A percentile compares a stretch with the other conserved stretches of the same genome.
Evolutionary conservation across 192 early-diverging fungal genomes (phyloP).

Genomic region (Gonapodya prolifera): DNA sequence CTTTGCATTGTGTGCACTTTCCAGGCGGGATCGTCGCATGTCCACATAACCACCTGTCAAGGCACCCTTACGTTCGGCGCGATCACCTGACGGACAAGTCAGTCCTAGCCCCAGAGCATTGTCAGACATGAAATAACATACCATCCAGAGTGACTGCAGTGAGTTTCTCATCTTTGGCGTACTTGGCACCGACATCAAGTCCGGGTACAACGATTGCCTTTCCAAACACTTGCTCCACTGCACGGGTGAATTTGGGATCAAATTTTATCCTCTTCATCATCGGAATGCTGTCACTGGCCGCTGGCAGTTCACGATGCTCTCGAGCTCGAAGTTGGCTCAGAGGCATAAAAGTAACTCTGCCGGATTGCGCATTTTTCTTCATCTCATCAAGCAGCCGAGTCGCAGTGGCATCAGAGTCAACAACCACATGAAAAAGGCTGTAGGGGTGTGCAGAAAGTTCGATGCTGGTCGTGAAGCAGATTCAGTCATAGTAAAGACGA

Average conservation of each 20-base stretch:
- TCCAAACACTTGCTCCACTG: constrained; percentile 87
- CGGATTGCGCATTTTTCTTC: constrained; percentile 40
- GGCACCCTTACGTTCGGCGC: constrained; percentile 83
- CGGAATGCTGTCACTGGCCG: constrained; percentile 59
- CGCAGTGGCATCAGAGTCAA: constrained; percentile 87
- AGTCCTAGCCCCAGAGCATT: background rate
- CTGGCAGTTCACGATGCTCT: constrained; percentile 39
- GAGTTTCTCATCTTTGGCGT: constrained; percentile 61
- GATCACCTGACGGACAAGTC: constrained; percentile 43
- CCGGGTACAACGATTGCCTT: constrained; percentile 75
- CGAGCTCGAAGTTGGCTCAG: constrained; percentile 69
- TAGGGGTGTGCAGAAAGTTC: constrained; percentile 3
- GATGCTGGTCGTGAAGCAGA: background rate
- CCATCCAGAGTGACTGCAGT: constrained; percentile 81
- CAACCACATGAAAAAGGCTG: constrained; percentile 92
- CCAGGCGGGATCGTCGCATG: constrained; percentile 56
- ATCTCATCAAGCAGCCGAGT: constrained; percentile 47
- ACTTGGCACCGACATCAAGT: constrained; percentile 65
- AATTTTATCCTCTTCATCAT: constrained; percentile 69
- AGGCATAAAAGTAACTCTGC: constrained; percentile 91
- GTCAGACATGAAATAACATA: background rate
- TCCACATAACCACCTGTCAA: constrained; percentile 83
- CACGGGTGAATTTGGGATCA: constrained; percentile 52
- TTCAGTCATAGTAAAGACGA: background rate
- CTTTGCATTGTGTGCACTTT: constrained; percentile 52